Evolutionary conservation across 2,329 filamentous ascomycete genomes (phyloP).

Genomic region (Colletotrichum scovillei): DNA sequence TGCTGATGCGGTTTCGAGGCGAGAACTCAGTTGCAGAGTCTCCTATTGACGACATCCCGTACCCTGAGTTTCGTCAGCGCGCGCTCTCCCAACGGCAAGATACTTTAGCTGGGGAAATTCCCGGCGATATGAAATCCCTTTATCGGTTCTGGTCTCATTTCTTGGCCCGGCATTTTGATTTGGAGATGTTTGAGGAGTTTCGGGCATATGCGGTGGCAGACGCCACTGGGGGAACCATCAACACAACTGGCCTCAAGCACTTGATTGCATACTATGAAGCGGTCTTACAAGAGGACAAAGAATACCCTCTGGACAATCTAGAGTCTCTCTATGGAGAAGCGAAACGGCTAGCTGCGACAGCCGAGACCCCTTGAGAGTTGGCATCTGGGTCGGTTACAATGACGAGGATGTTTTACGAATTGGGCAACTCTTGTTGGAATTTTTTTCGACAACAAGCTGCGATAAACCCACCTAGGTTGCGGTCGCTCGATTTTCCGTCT

Average conservation of each 20-base stretch:
- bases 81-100: constrained; percentile 51
- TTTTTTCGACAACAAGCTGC: constrained; percentile 1
- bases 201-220: constrained; percentile 75
- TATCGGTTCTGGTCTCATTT: constrained; percentile 83
- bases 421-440: constrained; percentile 16
- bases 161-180: constrained; percentile 79
- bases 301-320: not conserved
- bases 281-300: not conserved
- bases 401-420: constrained; percentile 22
- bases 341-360: constrained; percentile 10
- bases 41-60: constrained; percentile 38
- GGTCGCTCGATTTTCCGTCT: not conserved
- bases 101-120: constrained; percentile 50
- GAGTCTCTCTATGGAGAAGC: constrained; percentile 24
- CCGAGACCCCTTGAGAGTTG: constrained; percentile 1
- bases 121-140: constrained; percentile 71
- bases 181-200: constrained; percentile 81
- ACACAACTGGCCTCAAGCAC: constrained; percentile 68
- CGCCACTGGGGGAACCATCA: constrained; percentile 54
- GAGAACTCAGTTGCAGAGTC: constrained; percentile 6
- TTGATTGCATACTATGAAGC: constrained; percentile 72
- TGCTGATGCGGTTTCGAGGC: constrained; percentile 27
- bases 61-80: constrained; percentile 50
- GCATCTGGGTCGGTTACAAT: not conserved
- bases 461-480: not conserved